These are phyloP conservation scores for Lotmaria passim DNA, from an alignment of 208 protist species.

Conservation along the genomic window DNA sequence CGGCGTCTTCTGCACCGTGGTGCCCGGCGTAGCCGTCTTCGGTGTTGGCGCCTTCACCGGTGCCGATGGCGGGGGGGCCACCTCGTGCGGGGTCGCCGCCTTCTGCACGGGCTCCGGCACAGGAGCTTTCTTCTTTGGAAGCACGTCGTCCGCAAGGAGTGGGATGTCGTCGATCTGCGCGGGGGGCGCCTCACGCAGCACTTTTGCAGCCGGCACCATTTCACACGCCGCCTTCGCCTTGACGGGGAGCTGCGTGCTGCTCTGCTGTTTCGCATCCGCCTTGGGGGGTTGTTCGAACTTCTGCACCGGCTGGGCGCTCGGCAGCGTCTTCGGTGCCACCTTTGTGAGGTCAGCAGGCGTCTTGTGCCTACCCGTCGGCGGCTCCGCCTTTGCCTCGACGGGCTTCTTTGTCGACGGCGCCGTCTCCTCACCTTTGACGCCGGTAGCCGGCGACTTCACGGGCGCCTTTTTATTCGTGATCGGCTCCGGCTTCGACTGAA, in stretches of 20 bases:
- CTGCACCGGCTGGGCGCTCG: background rate
- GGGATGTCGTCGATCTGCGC: constrained; percentile 31
- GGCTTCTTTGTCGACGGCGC: background rate
- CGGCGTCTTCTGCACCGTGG: background rate
- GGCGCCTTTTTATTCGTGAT: constrained; percentile 16
- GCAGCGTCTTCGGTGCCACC: background rate
- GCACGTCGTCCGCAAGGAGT: constrained; percentile 32
- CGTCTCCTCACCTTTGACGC: background rate
- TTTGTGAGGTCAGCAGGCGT: too few species aligned
- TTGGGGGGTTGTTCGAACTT: background rate
- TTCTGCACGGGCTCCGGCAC: background rate
- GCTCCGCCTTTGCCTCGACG: background rate
- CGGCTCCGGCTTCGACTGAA: constrained; percentile 2
- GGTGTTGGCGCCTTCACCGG: constrained; percentile 3
- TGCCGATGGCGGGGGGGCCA: background rate
- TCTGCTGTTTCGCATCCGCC: constrained; percentile 8
- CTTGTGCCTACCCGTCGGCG: background rate
- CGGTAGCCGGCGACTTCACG: background rate
- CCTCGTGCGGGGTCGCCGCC: background rate
- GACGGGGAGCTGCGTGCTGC: background rate
- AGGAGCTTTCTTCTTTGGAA: constrained; percentile 10
- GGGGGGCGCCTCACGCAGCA: constrained; percentile 4
- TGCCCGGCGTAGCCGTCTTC: background rate
- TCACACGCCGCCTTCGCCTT: background rate
- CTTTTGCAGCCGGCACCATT: background rate